Evolutionary conservation across 2,329 filamentous ascomycete species (phyloP), one percentile per base, ranked within the genome.

Genomic region (Colletotrichum neosansevieriae): DNA sequence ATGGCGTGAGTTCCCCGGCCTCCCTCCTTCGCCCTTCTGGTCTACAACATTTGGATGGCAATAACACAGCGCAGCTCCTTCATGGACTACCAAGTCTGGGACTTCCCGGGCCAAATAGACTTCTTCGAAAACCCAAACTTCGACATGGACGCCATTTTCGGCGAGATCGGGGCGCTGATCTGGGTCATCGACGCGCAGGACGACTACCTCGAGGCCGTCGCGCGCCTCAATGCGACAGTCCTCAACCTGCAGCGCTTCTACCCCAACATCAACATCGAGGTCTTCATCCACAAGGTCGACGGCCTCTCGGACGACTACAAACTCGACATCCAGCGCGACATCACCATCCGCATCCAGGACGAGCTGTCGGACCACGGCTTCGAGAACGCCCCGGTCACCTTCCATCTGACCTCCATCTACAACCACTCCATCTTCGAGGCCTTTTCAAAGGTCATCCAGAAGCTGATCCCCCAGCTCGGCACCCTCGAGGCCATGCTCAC

Each of bases 171-270:
- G 19, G 94, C 96, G 13, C 84, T 99, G 13, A 97, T 99, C 71
- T 99, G 96, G 95, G 95, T 99, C 69, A 97, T 99, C 67, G 96
- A 99, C 77, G 95, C 96, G 0, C 96, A 99, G 80, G 96, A 99
- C 77, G 96, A 99, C 79, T 99, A 98, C 77, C 88, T 97, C 63
- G 94, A 98, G 78, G 93, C 94, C 17, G 93, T 99, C 54, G 89
- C 89, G 61, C 91, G 93, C 9, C 88, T 99, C 32, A 97, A 97
- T 79, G 86, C 89, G 62, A 97, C 94, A 7, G 97, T 98, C 71
- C 85, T 98, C 66, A 93, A 94, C 72, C 88, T 99, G 2, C 93
- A 97, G 77, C 90, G 94, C 72, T 90, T 89, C 69, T 98, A 97
- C 76, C 94, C 95, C 2, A 91, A 93, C 76, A 96, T 98, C 81